Conservation (phyloP, 495 filamentous ascomycete genomes). For the Aspergillus biplanus region DNA sequence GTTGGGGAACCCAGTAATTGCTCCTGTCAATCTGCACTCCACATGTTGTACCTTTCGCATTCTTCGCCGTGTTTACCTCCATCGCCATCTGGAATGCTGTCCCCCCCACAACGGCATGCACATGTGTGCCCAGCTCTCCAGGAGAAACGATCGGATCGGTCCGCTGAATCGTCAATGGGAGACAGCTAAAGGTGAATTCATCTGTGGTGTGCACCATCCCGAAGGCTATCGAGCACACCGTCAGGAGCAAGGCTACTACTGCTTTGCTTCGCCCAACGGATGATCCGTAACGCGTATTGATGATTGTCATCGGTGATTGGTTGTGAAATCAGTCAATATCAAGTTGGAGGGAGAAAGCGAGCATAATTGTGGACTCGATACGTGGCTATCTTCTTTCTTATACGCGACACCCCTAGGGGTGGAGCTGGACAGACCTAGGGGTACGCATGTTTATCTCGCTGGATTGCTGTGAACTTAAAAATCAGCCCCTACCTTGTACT, state of each 20-base stretch:
- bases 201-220: constrained; percentile 8
- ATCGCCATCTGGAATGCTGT: constrained; percentile 70
- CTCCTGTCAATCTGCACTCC: constrained; percentile 67
- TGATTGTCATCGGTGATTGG: too few species aligned
- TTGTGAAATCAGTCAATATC: too few species aligned
- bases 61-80: constrained; percentile 56
- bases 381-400: not conserved
- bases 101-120: constrained; percentile 74
- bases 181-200: constrained; percentile 28
- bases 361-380: not conserved
- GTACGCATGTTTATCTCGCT: not conserved
- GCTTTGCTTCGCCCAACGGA: not conserved
- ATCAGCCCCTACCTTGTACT: not conserved
- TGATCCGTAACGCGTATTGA: too few species aligned
- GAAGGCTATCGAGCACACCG: not conserved
- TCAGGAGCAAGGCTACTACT: constrained; percentile 1
- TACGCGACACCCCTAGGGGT: not conserved
- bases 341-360: not conserved
- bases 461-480: not conserved
- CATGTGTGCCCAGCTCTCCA: constrained; percentile 61
- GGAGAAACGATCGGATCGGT: constrained; percentile 71
- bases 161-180: constrained; percentile 28
- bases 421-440: not conserved
- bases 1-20: constrained; percentile 76
- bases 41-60: constrained; percentile 68